Base-by-base conservation (phyloP, 2,329 filamentous ascomycete genomes). In the Lasiodiplodia theobromae region DNA sequence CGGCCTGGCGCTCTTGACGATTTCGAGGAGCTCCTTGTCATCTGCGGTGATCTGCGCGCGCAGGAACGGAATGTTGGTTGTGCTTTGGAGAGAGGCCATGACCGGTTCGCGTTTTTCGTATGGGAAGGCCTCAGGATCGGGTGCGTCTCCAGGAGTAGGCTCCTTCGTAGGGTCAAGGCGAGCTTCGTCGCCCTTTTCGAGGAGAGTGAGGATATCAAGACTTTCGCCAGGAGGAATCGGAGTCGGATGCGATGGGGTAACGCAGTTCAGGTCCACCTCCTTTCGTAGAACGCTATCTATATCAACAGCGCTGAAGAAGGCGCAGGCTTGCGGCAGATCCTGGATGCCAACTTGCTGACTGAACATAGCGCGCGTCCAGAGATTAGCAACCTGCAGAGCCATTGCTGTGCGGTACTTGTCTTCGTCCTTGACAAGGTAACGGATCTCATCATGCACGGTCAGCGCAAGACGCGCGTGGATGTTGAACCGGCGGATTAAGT, bases 351-450 rank as follows among this genome's bases (percentile, higher is more conserved):
- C 92, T 80, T 99, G 96, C 80, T 99, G 94, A 0, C 92, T 89
- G 78, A 99, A 99, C 92, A 99, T 97, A 71, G 94, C 94, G 63
- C 96, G 87, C 0, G 96, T 99, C 96, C 96, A 99, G 23, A 99
- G 80, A 76, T 99, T 99, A 69, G 94, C 90, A 8, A 99, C 87
- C 79, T 99, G 96, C 14, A 99, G 84, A 0, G 96, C 96, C 89
- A 99, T 92, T 12, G 95, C 95, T 2, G 92, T 90, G 51, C 92
- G 88, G 76, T 98, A 99, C 74, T 91, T 92, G 80, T 99, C 94
- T 70, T 92, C 85, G 2, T 94, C 87, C 75, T 90, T 91, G 52
- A 97, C 94, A 0, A 99, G 86, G 75, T 99, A 99, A 18, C 96
- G 88, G 71, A 99, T 98, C 80, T 99, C 96, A 75, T 99, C 96